These are phyloP conservation scores for Echria macrotheca DNA, from an alignment of 495 filamentous ascomycete species.

Conservation along the genomic window DNA sequence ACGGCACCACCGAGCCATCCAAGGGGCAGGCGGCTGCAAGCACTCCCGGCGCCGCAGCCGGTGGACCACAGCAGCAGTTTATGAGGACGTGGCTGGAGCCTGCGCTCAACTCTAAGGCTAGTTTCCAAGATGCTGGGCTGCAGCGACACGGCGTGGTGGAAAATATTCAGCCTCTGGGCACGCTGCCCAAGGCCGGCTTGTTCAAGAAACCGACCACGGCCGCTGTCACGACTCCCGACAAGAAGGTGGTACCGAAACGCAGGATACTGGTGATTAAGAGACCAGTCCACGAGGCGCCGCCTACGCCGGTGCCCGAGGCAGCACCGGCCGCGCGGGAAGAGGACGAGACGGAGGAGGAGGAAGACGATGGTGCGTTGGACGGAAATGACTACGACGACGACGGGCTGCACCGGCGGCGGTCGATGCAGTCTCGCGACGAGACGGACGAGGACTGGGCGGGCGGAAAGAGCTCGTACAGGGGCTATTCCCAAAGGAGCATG, in stretches of 20 bases:
- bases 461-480: conserved; percentile 14
- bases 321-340: conserved; percentile 20
- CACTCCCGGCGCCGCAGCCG: conserved; percentile 1
- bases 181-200: conserved; percentile 48
- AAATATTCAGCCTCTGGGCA: conserved; percentile 65
- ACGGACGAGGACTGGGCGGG: conserved; percentile 20
- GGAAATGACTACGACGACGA: conserved; percentile 6
- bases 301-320: conserved; percentile 7
- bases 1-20: conserved; percentile 32
- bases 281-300: conserved; percentile 11
- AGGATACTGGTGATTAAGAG: conserved; percentile 40
- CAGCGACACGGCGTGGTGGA: conserved; percentile 59
- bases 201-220: conserved; percentile 35
- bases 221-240: conserved; percentile 11
- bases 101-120: conserved; percentile 58
- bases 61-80: conserved; percentile 7
- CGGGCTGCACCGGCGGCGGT: conserved; percentile 14
- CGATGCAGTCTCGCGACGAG: conserved; percentile 13
- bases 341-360: conserved; percentile 30
- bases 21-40: conserved; percentile 23
- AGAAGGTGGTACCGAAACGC: conserved; percentile 17
- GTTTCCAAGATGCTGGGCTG: conserved; percentile 62
- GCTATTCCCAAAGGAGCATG: conserved; percentile 13
- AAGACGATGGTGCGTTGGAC: conserved; percentile 11
- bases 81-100: conserved; percentile 66